Base-by-base conservation (phyloP, 2,329 filamentous ascomycete genomes). In the Aspergillus sp. region DNA sequence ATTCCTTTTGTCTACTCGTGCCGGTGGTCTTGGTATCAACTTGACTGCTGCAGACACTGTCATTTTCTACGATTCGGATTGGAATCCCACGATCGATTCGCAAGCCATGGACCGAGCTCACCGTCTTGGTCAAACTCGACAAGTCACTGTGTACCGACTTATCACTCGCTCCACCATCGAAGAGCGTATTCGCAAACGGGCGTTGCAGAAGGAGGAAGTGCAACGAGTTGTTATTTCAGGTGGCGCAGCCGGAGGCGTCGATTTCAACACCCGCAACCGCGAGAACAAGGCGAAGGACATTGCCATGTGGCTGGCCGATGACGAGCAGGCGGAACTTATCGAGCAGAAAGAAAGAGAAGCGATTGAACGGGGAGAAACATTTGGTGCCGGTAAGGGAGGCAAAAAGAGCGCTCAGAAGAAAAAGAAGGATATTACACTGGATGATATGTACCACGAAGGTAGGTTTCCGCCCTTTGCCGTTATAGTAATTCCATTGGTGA, bases 401-500 rank as follows among this genome's bases (percentile, higher is more conserved):
- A 81, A 79, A 64, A 89, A 87, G 76, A 74, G 79, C 42, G 75
- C 75, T n/a, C 75, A 74, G 49, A 93, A 89, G 67, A 83, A 80
- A 74, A 76, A 76, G 74, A 74, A 75, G 54, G 85, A 87, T 72
- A 77, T 87, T 62, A 86, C 82, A 69, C 78, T 98, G 75, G 95
- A 98, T 74, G 93, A 97, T 71, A 92, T 99, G 90, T 99, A 99
- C 78, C 95, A 99, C 74, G 95, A 99, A 83, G 95, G 95, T 96
- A 75, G 87, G 90, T 78, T n/a, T 24, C 26, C 12, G 8, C 13
- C 53, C 5, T n/a, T 59, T 5, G 12, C 54, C 4, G n/a, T 59
- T 5, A 17, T 38, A 24, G 15, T 5, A 24, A 9, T 26, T 15
- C 3, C 6, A 42, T 4, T 39, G 17, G 42, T 13, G n/a, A 22